A percentile compares a stretch with the other conserved stretches of the same genome.
Evolutionary conservation across 2,329 filamentous ascomycete species (phyloP).

Genomic region (Botrytis fragariae): DNA sequence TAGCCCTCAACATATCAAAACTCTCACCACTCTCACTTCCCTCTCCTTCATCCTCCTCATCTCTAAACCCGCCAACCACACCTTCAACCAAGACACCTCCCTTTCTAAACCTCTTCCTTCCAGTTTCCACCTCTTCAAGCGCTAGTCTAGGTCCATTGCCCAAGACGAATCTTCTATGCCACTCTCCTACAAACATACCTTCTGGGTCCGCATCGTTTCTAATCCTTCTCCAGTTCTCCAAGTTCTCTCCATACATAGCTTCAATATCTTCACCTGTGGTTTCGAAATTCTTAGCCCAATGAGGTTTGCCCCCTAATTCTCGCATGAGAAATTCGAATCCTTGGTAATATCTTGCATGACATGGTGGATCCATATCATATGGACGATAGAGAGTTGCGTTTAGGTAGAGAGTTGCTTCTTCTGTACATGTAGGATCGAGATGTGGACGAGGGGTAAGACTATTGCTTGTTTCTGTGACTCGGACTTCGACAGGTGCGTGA

Average conservation of each 20-base stretch:
- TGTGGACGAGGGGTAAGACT: slow-evolving; percentile 51
- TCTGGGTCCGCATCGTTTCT: slow-evolving; percentile 71
- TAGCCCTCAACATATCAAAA: slow-evolving; percentile 35
- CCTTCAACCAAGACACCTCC: slow-evolving; percentile 34
- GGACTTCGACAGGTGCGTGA: slow-evolving; percentile 90
- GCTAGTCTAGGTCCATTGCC: slow-evolving; percentile 35
- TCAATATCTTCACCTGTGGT: slow-evolving; percentile 60
- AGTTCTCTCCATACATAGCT: slow-evolving; percentile 64
- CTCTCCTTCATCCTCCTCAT: slow-evolving; percentile 13
- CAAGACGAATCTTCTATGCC: slow-evolving; percentile 73
- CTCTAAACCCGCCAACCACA: slow-evolving; percentile 19
- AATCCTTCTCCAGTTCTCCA: slow-evolving; percentile 65
- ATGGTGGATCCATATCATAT: slow-evolving; percentile 75
- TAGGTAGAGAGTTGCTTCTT: slow-evolving; percentile 78
- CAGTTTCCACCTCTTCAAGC: slow-evolving; percentile 36
- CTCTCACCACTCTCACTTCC: slow-evolving; percentile 31
- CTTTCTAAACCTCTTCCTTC: slow-evolving; percentile 26
- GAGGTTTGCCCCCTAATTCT: slow-evolving; percentile 75
- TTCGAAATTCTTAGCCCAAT: slow-evolving; percentile 92
- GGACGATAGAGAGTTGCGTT: slow-evolving; percentile 89
- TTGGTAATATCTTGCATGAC: slow-evolving; percentile 74
- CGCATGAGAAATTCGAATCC: slow-evolving; percentile 91
- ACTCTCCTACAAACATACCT: slow-evolving; percentile 86
- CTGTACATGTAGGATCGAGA: slow-evolving; percentile 67
- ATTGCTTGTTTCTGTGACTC: slow-evolving; percentile 67